A percentile compares a stretch with the other conserved stretches of the same genome.
These are phyloP conservation scores for Ceratocystis papillata DNA, from an alignment of 2,329 filamentous ascomycete genomes.

Conservation along the genomic window DNA sequence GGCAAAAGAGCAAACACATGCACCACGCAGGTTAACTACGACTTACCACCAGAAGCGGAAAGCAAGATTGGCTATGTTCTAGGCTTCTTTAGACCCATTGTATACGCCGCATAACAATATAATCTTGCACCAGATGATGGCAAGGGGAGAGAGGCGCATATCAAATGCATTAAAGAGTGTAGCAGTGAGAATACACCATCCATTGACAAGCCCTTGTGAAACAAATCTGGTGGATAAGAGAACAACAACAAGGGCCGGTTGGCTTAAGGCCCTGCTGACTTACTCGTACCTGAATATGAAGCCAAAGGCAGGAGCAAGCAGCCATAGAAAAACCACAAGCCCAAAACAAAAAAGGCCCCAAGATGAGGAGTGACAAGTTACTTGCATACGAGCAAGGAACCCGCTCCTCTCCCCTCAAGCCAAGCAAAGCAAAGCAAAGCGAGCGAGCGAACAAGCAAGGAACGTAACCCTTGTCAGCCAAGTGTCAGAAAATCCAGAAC, in stretches of 20 bases:
- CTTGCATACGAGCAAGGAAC: constrained; percentile 6
- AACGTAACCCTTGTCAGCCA: background rate
- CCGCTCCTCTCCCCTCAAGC: background rate
- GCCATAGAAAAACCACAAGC: background rate
- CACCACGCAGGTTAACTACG: no score
- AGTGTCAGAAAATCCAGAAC: background rate
- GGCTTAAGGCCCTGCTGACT: background rate
- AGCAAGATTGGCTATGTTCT: no score
- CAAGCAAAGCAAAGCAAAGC: background rate
- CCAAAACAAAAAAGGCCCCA: background rate
- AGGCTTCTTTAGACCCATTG: no score
- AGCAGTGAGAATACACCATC: no score
- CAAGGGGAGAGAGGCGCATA: no score
- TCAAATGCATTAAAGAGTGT: no score
- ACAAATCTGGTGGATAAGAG: no score
- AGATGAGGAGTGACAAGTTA: constrained; percentile 1
- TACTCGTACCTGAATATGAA: constrained; percentile 12
- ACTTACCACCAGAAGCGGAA: no score
- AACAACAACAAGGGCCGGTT: background rate
- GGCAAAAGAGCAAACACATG: no score
- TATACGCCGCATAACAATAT: no score
- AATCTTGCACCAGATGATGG: no score
- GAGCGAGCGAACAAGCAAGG: background rate
- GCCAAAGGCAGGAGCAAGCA: background rate
- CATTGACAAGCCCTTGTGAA: no score